Conservation (phyloP, 208 protist genomes). For the Leishmania tropica region DNA sequence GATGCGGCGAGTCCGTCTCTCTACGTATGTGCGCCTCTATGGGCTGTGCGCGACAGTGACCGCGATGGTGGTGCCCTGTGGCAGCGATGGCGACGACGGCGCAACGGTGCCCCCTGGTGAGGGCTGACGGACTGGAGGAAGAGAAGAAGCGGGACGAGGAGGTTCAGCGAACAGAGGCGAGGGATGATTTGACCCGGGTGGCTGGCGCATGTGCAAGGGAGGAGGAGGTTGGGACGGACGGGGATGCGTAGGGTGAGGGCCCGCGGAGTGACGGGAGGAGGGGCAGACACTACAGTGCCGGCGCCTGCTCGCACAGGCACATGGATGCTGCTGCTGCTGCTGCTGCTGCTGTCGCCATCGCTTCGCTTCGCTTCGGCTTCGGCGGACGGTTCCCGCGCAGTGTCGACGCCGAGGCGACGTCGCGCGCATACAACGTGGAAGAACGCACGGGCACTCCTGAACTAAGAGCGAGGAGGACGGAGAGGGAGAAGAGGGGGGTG, state of each 20-base stretch:
- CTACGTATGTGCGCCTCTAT: conserved; percentile 2
- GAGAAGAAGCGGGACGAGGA: neutral
- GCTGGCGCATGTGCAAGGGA: neutral
- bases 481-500: neutral
- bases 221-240: too few relatives aligned
- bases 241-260: neutral
- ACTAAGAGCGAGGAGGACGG: neutral
- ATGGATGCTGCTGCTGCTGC: neutral
- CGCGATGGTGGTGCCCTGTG: neutral
- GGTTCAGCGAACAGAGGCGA: neutral
- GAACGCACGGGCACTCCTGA: neutral
- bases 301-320: neutral
- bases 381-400: too few relatives aligned
- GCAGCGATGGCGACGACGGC: neutral
- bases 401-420: too few relatives aligned
- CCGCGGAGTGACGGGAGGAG: neutral
- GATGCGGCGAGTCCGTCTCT: neutral
- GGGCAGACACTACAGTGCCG: neutral
- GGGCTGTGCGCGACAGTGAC: conserved; percentile 11
- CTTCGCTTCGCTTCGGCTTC: neutral
- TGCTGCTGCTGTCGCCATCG: neutral
- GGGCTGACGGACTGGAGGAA: neutral
- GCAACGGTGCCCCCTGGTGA: neutral
- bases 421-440: too few relatives aligned
- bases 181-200: neutral